Base-by-base conservation (phyloP, 2,329 filamentous ascomycete genomes). In the Sclerotinia glacialis region DNA sequence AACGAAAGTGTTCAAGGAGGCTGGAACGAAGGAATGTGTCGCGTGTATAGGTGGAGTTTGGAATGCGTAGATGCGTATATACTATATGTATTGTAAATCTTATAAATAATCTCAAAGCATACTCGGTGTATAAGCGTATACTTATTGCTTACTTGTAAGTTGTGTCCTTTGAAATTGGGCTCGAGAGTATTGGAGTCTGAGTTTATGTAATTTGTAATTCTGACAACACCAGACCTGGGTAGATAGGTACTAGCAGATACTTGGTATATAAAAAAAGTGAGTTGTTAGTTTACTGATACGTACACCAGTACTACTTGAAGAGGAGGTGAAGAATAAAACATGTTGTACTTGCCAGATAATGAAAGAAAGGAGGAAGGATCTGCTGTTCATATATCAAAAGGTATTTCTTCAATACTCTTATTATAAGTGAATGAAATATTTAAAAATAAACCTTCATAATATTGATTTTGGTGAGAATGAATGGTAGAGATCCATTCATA, bases 21-120 rank as follows among this genome's bases (percentile, higher is more conserved):
- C 16, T 42, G 53, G 53, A 42, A 42, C 34, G 6, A 8, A 8
- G 31, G 9, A 34, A 8, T 23, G 52, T 55, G 52, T 55, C 52
- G 52, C 52, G 52, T 55, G 46, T 49, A n/a, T n/a, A n/a, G 52
- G 52, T 55, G 52, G 52, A 37, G 31, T 37, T 54, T 28, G 47
- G 23, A 12, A 47, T 47, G 46, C 46, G 46, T 47, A n/a, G 9
- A 26, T 52, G 16, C 3, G 4, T 31, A 31, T 52, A n/a, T n/a
- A n/a, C n/a, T n/a, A n/a, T n/a, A n/a, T n/a, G n/a, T n/a, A 52
- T 9, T 40, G 37, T 40, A 40, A 16, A 14, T 40, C 37, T 40
- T 40, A 16, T 40, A 40, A 40, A 14, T 4, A 40, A 40, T 40
- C 1, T 5, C 8, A 40, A 40, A 40, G 12, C 37, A n/a, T 40